Conservation (phyloP, 176 grass and related monocot species). For the Bonia amplexicaulis region DNA sequence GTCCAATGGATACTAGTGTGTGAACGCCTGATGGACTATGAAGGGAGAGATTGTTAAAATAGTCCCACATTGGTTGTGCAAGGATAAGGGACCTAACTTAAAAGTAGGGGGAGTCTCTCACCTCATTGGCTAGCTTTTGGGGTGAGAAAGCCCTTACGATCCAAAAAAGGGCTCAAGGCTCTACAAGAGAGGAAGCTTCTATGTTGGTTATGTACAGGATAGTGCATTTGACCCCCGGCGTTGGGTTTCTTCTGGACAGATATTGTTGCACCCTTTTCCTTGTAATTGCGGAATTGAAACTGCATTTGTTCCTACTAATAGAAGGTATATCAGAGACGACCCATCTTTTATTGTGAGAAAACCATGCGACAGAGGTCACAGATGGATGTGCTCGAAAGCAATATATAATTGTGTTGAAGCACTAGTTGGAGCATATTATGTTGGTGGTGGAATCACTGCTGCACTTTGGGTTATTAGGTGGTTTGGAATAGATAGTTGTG, state of each 20-base stretch:
- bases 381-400: slow-evolving; percentile 96
- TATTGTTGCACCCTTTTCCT: slow-evolving; percentile 54
- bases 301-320: slow-evolving; percentile 41
- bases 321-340: slow-evolving; percentile 47
- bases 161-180: too few species aligned
- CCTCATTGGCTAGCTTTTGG: too few species aligned
- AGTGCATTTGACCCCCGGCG: slow-evolving; percentile 79
- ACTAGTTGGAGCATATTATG: slow-evolving; percentile 89
- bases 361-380: slow-evolving; percentile 83
- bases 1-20: too few species aligned
- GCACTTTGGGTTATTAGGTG: slow-evolving; percentile 65
- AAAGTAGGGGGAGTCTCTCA: too few species aligned
- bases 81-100: too few species aligned
- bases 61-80: too few species aligned
- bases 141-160: too few species aligned
- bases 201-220: slow-evolving; percentile 56
- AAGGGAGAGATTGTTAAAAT: too few species aligned
- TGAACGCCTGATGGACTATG: too few species aligned
- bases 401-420: slow-evolving; percentile 91
- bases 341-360: too few species aligned
- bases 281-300: slow-evolving; percentile 54
- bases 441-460: slow-evolving; percentile 63
- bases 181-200: too few species aligned
- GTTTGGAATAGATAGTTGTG: too few species aligned
- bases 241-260: slow-evolving; percentile 89